Evolutionary conservation across 345 rosid species (phyloP), one percentile per base, ranked within the genome.

Genomic region (Populus deltoides): DNA sequence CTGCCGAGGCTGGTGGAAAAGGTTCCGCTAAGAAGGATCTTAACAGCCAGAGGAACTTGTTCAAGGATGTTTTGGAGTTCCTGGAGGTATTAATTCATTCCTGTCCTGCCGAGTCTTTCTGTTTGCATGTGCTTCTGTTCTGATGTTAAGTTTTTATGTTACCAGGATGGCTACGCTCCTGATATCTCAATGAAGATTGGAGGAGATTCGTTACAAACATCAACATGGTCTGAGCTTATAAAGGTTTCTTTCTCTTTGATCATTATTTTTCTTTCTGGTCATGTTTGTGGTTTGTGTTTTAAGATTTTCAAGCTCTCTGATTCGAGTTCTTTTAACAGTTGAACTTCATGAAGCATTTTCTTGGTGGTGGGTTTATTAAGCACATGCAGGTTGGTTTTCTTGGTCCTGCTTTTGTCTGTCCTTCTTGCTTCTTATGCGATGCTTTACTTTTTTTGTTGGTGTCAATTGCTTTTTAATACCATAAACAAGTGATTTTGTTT

Each of bases 1-100:
- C 99, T 77, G 82, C 78, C 38, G 99, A 93, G 87, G 99, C 99
- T 12, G 97, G 91, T 55, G 99, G 98, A 74, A 96, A 91, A 83
- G 98, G 99, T 75, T 90, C 97, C 33, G 87, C 89, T 39, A 96
- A 96, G 92, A 93, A 93, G 85, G 95, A 91, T 82, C 98, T 96
- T 63, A 91, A 82, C 83, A 90, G 78, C 80, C 99, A 96, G 84
- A 83, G 99, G 18, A 92, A 90, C 83, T 78, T 91, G 71, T 96
- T 96, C 79, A 92, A 85, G 88, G 97, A 93, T 82, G 82, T 96
- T 31, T 74, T 90, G 76, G 97, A 92, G 74, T 90, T 84, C 81
- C 88, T 96, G 51, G 97, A 92, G 97, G 97, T 92, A 76, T n/a
- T 71, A 2, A 1, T 43, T 33, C 65, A 25, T 36, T 61, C 18